Evolutionary conservation across 306 rosid species (phyloP).

Genomic region (Psophocarpus tetragonolobus): DNA sequence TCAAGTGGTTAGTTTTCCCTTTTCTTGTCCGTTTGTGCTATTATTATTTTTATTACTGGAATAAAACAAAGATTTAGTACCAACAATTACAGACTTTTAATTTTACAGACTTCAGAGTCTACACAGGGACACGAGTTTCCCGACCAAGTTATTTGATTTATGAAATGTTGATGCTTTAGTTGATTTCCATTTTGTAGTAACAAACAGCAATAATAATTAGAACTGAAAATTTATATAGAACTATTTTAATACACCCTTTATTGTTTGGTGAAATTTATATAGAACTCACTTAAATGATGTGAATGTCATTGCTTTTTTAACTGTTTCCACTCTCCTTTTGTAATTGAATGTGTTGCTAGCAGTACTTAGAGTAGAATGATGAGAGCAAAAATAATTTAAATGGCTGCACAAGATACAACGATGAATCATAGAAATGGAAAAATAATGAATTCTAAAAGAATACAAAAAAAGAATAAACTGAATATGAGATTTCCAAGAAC

Average conservation of each 20-base stretch:
- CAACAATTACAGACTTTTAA: background rate
- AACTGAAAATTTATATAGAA: background rate
- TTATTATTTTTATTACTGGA: background rate
- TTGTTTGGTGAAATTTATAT: background rate
- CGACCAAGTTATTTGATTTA: background rate
- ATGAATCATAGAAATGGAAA: background rate
- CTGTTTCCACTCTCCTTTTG: background rate
- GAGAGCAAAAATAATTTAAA: background rate
- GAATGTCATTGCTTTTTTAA: background rate
- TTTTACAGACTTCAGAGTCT: background rate
- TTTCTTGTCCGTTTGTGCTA: background rate
- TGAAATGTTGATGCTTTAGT: background rate
- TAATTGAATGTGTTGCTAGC: background rate
- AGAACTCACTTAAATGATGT: background rate
- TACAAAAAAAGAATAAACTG: constrained; percentile 14
- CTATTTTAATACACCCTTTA: background rate
- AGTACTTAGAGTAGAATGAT: background rate
- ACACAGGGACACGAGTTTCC: background rate
- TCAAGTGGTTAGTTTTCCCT: background rate
- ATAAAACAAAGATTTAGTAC: background rate
- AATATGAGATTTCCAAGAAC: background rate
- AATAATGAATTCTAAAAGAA: background rate
- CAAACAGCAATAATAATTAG: background rate
- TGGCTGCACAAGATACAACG: background rate
- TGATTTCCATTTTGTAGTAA: background rate